Base-by-base conservation (phyloP, 352 stramenopile genomes). In the Phytophthora palmivora region DNA sequence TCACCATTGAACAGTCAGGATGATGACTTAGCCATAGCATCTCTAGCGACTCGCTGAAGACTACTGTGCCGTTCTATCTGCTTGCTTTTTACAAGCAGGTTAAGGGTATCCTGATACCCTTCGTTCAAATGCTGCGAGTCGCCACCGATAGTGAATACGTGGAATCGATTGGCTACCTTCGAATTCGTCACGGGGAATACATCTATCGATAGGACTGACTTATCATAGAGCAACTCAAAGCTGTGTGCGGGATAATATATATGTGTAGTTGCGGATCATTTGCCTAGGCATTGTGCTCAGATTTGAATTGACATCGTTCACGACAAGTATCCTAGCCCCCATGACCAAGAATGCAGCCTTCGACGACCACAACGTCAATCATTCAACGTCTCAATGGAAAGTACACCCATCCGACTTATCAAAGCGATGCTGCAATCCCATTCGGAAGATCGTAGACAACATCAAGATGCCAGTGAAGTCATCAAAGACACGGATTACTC, bases 401-500 rank as follows among this genome's bases (percentile, higher is more conserved):
- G n/a, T n/a, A n/a, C n/a, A n/a, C n/a, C n/a, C n/a, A n/a, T 92
- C 83, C 50, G 77, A 88, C 39, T 85, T 92, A 38, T 87, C 83
- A n/a, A 77, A 75, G 51, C 66, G 81, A 21, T 88, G 73, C 51
- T 57, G 78, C 19, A 99, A 99, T 78, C 95, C 94, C 9, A 98
- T 99, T 62, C 86, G 95, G 33, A 93, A 95, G 42, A 97, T 98
- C 62, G 91, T 99, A 15, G 94, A 98, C 81, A 92, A 90, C 62
- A 96, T 99, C 74, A 92, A 98, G 74, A 95, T 92, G 37, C 87
- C 85, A 10, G 66, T 87, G 48, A 89, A 89, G 46, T 77, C 92
- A 47, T 79, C 88, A 34, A 98, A 98, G 72, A 67, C 87, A 42
- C 78, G 97, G 49, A 98, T 98, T 56, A 95, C 91, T 34, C 84